Percentiles rank a stretch among this genome's conserved stretches.
phyloP scores from a whole-genome alignment of 805 yeast genomes.

The Maudiozyma bulderi region DNA sequence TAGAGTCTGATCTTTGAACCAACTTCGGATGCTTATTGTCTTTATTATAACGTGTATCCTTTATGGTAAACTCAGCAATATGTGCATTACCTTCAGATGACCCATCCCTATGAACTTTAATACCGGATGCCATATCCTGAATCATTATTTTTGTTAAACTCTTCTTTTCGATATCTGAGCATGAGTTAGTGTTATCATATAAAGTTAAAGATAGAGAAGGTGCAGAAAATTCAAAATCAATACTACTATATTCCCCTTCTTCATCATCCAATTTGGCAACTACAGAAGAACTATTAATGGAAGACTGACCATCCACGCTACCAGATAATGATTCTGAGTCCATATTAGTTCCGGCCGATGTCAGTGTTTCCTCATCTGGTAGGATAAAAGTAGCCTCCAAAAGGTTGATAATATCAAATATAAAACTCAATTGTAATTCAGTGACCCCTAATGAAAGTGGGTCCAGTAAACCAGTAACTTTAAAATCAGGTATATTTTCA shows the following conservation, averaged over 20 bases:
- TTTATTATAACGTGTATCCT: slow-evolving; percentile 55
- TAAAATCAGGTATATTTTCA: slow-evolving; percentile 37
- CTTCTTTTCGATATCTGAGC: slow-evolving; percentile 30
- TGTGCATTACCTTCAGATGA: slow-evolving; percentile 51
- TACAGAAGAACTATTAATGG: not conserved
- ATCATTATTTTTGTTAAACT: slow-evolving; percentile 51
- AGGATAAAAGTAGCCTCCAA: slow-evolving; percentile 34
- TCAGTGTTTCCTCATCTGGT: not conserved
- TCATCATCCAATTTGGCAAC: not conserved
- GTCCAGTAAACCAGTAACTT: slow-evolving; percentile 48
- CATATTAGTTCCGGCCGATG: not conserved
- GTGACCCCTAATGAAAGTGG: slow-evolving; percentile 47
- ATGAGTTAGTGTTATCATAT: slow-evolving; percentile 41
- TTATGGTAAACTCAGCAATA: slow-evolving; percentile 64
- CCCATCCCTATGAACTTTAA: slow-evolving; percentile 44
- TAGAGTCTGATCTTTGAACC: slow-evolving; percentile 58
- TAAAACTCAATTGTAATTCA: slow-evolving; percentile 57
- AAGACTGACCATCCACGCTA: not conserved
- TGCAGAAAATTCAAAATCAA: slow-evolving; percentile 43
- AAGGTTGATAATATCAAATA: slow-evolving; percentile 46
- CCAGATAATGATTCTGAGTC: not conserved
- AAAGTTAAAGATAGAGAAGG: slow-evolving; percentile 56
- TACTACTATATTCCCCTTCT: slow-evolving; percentile 2
- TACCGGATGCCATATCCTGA: slow-evolving; percentile 43
- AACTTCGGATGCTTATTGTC: slow-evolving; percentile 71